Evolutionary conservation across 768 basidiomycete species (phyloP).

Genomic region (Leccinum sublutescens): DNA sequence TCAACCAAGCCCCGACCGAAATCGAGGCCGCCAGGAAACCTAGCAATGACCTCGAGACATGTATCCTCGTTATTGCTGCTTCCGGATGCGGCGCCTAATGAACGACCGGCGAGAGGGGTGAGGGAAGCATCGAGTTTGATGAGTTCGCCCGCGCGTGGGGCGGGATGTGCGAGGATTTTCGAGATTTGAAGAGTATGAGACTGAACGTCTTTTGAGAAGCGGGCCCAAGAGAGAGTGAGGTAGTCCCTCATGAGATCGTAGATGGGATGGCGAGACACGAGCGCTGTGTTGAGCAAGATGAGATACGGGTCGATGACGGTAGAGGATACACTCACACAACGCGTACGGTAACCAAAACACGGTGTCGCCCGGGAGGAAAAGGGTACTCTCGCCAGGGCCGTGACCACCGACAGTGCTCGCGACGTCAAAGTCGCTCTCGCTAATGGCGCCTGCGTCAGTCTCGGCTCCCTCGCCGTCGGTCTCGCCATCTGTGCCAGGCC

Average conservation of each 20-base stretch:
- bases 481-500: slow-evolving; percentile 65
- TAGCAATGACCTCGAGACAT: slow-evolving; percentile 77
- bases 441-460: slow-evolving; percentile 71
- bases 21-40: slow-evolving; percentile 92
- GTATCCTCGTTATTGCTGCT: slow-evolving; percentile 36
- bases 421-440: slow-evolving; percentile 84
- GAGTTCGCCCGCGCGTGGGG: slow-evolving; percentile 83
- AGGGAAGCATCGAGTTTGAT: slow-evolving; percentile 84
- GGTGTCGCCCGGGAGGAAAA: slow-evolving; percentile 85
- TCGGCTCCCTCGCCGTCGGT: slow-evolving; percentile 72
- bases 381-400: slow-evolving; percentile 82
- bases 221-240: slow-evolving; percentile 92
- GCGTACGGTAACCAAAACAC: slow-evolving; percentile 96
- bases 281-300: slow-evolving; percentile 43
- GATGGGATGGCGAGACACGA: slow-evolving; percentile 90
- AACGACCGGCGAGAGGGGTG: slow-evolving; percentile 41
- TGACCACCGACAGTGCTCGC: slow-evolving; percentile 74
- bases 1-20: slow-evolving; percentile 90
- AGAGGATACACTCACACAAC: slow-evolving; percentile 56
- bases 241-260: slow-evolving; percentile 96
- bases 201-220: slow-evolving; percentile 91
- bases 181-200: slow-evolving; percentile 89
- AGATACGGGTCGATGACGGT: slow-evolving; percentile 4
- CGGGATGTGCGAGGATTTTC: slow-evolving; percentile 84
- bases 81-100: slow-evolving; percentile 41